A percentile compares a stretch with the other conserved stretches of the same genome.
These are phyloP conservation scores for Flaveria robusta DNA, from an alignment of 129 eudicot species.

Conservation along the genomic window DNA sequence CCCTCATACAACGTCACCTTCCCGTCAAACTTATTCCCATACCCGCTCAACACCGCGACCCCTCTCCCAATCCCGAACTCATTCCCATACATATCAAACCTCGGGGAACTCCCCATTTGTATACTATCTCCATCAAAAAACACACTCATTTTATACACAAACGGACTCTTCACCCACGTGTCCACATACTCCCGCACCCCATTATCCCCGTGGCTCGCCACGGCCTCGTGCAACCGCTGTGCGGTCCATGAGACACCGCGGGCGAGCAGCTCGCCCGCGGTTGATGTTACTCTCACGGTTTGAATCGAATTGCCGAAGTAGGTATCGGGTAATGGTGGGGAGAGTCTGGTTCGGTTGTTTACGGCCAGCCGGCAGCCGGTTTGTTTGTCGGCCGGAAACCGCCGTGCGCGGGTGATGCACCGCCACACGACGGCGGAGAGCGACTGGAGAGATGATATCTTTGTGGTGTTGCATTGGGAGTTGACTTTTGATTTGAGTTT, in stretches of 20 bases:
- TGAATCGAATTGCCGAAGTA: constrained; percentile 55
- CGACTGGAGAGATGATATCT: constrained; percentile 53
- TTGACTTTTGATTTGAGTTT: constrained; percentile 56
- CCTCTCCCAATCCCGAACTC: constrained; percentile 78
- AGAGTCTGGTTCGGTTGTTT: constrained; percentile 45
- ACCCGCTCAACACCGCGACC: constrained; percentile 61
- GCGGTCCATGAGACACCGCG: constrained; percentile 57
- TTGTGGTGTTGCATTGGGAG: constrained; percentile 23
- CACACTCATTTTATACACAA: constrained; percentile 28
- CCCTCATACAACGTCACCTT: constrained; percentile 53
- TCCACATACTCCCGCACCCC: constrained; percentile 29
- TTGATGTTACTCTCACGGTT: neutral
- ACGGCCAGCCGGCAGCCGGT: constrained; percentile 38
- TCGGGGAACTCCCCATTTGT: constrained; percentile 58
- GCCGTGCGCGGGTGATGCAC: constrained; percentile 46
- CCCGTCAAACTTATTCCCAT: constrained; percentile 62
- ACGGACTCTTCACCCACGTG: constrained; percentile 42
- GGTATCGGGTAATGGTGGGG: constrained; percentile 47
- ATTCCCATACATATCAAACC: constrained; percentile 70
- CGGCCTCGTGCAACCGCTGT: constrained; percentile 40
- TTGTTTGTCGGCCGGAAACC: constrained; percentile 23
- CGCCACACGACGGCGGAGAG: constrained; percentile 55
- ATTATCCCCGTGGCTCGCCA: constrained; percentile 39
- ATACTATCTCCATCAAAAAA: constrained; percentile 38
- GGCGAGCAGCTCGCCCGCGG: constrained; percentile 36